These are phyloP conservation scores for Dillenia suffruticosa DNA, from an alignment of 164 flowering plant genomes.

Conservation along the genomic window DNA sequence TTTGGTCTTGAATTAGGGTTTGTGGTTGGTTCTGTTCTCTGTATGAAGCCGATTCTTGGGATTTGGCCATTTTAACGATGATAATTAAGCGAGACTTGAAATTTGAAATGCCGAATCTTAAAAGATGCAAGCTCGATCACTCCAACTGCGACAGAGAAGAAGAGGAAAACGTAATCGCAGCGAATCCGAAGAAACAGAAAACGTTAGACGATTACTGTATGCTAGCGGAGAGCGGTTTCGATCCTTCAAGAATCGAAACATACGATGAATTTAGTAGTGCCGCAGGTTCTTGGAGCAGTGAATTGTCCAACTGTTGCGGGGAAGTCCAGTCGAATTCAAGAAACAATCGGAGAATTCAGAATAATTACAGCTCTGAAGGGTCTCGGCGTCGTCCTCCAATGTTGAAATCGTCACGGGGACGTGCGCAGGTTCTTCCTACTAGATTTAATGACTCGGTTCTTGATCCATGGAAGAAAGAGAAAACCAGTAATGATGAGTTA, in stretches of 20 bases:
- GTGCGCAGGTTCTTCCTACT: slow-evolving; percentile 51
- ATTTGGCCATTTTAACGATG: slow-evolving; percentile 20
- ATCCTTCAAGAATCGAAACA: neutral
- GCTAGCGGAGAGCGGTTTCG: neutral
- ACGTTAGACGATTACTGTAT: slow-evolving; percentile 15
- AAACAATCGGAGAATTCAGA: slow-evolving; percentile 3
- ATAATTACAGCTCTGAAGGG: slow-evolving; percentile 10
- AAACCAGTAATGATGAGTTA: slow-evolving; percentile 9
- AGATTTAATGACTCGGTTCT: slow-evolving; percentile 48
- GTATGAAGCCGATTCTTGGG: neutral
- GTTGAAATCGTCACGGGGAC: slow-evolving; percentile 48
- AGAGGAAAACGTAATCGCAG: slow-evolving; percentile 6
- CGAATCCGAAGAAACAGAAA: slow-evolving; percentile 29
- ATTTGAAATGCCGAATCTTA: slow-evolving; percentile 43
- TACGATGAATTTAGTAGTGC: slow-evolving; percentile 17
- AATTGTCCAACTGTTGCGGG: slow-evolving; percentile 22
- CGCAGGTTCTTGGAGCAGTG: slow-evolving; percentile 28
- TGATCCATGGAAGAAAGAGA: slow-evolving; percentile 35
- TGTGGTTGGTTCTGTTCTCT: slow-evolving; percentile 5
- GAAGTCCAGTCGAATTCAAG: slow-evolving; percentile 25
- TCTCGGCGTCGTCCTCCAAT: slow-evolving; percentile 22
- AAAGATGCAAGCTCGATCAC: slow-evolving; percentile 33
- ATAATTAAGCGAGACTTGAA: slow-evolving; percentile 35
- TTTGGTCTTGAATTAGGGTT: slow-evolving; percentile 1
- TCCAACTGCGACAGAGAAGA: slow-evolving; percentile 12